Conservation (phyloP, 306 rosid species). For the Dryas octopetala region DNA sequence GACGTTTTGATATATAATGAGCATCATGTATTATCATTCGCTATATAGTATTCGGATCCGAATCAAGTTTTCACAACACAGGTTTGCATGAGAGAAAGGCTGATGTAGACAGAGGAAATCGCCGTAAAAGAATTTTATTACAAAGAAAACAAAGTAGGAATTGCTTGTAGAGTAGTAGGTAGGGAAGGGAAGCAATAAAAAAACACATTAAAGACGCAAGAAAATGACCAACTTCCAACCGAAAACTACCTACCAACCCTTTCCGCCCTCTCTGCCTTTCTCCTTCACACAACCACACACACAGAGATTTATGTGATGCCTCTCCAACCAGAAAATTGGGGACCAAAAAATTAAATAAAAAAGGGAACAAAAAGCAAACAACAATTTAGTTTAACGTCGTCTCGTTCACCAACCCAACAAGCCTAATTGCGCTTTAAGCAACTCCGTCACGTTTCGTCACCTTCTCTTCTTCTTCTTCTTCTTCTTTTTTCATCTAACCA, state of each 20-base stretch:
- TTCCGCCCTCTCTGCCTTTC: not conserved
- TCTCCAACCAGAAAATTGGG: slow-evolving; percentile 2
- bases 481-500: slow-evolving; percentile 10
- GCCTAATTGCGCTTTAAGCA: not conserved
- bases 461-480: slow-evolving; percentile 14
- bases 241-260: slow-evolving; percentile 40
- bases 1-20: no score
- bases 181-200: no score
- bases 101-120: no score
- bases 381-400: not conserved
- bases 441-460: slow-evolving; percentile 36
- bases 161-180: no score
- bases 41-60: no score
- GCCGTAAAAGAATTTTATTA: no score
- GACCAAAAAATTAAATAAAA: not conserved
- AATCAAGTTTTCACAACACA: no score
- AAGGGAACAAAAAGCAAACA: not conserved
- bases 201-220: not conserved
- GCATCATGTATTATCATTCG: no score
- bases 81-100: no score
- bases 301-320: not conserved
- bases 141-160: no score
- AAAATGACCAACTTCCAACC: slow-evolving; percentile 37
- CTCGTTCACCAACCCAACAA: slow-evolving; percentile 25
- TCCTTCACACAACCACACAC: not conserved